Evolutionary conservation across 2,329 filamentous ascomycete species (phyloP).

Genomic region (Hymenoscyphus fructigenus): DNA sequence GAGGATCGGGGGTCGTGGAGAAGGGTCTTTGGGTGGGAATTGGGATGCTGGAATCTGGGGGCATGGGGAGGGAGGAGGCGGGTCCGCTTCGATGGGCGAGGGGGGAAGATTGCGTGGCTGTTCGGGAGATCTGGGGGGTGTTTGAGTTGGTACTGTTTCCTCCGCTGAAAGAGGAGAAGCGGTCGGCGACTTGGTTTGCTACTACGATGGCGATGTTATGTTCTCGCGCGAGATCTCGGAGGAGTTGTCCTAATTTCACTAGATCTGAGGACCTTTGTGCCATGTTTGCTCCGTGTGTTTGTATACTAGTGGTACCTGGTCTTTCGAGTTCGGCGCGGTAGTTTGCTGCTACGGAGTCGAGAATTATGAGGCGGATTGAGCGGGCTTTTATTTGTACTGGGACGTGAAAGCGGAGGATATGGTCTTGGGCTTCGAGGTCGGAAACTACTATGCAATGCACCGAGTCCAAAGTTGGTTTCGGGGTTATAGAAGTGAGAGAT

Average conservation of each 20-base stretch:
- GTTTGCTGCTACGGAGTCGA: constrained; percentile 94
- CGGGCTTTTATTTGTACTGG: constrained; percentile 78
- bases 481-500: constrained; percentile 47
- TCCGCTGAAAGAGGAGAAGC: constrained; percentile 52
- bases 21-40: constrained; percentile 14
- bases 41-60: constrained; percentile 29
- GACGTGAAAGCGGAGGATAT: constrained; percentile 90
- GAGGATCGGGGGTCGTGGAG: constrained; percentile 47
- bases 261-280: constrained; percentile 76
- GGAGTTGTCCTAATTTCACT: constrained; percentile 69
- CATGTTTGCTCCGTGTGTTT: constrained; percentile 53
- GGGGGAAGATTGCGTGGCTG: constrained; percentile 29
- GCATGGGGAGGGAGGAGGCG: constrained; percentile 28
- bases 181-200: constrained; percentile 92
- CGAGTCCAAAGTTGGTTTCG: constrained; percentile 65
- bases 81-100: constrained; percentile 27
- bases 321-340: constrained; percentile 88
- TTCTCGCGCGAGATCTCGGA: constrained; percentile 72
- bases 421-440: constrained; percentile 91
- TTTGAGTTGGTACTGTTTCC: constrained; percentile 12
- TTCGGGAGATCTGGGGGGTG: constrained; percentile 16
- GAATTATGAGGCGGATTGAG: constrained; percentile 75
- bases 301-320: constrained; percentile 40
- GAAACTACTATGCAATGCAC: constrained; percentile 81
- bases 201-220: constrained; percentile 83